These are phyloP conservation scores for Solanum sparsipilum DNA, from an alignment of 257 asterid genomes.

Conservation along the genomic window DNA sequence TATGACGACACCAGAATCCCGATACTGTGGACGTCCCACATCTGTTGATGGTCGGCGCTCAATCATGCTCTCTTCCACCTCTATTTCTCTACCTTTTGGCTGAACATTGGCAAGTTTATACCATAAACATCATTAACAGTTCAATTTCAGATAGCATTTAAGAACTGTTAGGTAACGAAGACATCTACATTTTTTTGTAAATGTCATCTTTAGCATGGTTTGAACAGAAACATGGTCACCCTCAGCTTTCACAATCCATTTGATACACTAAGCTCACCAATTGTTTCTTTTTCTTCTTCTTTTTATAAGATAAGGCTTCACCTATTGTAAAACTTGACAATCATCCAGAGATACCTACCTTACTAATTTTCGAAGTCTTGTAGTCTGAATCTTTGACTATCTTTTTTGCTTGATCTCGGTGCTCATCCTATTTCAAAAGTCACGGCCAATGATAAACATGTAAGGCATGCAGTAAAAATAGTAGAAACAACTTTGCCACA, in stretches of 20 bases:
- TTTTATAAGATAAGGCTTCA: background rate
- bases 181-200: background rate
- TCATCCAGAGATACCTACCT: slow-evolving; percentile 1
- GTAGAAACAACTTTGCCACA: background rate
- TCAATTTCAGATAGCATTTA: background rate
- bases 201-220: background rate
- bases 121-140: background rate
- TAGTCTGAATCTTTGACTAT: background rate
- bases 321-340: background rate
- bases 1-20: slow-evolving; percentile 23
- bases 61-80: slow-evolving; percentile 14
- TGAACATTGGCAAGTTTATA: background rate
- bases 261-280: background rate
- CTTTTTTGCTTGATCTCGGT: background rate
- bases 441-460: background rate
- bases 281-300: background rate
- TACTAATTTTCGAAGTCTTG: background rate
- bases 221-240: slow-evolving; percentile 1
- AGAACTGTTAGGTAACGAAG: background rate
- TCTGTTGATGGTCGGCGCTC: slow-evolving; percentile 24
- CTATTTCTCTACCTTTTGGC: slow-evolving; percentile 25
- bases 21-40: slow-evolving; percentile 6
- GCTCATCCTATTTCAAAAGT: slow-evolving; percentile 13
- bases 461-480: background rate
- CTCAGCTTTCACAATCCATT: slow-evolving; percentile 2